These are phyloP conservation scores for Saitozyma sp. DNA, from an alignment of 768 basidiomycete genomes.

Conservation along the genomic window DNA sequence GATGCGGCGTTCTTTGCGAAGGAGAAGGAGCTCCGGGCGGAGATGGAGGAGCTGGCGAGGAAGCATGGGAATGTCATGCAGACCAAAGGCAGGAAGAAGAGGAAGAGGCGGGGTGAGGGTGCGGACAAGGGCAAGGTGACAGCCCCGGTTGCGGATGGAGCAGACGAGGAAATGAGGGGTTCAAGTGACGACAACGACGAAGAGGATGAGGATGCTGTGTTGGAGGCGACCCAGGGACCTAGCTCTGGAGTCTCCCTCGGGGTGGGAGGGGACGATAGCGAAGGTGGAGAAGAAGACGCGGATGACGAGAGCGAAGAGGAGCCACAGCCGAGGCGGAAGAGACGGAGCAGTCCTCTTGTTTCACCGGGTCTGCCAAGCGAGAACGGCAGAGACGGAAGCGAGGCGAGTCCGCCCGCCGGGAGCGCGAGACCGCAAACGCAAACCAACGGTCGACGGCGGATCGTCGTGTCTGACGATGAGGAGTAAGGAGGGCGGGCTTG, in stretches of 20 bases:
- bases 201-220: slow-evolving; percentile 23
- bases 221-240: not conserved
- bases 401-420: too few species aligned
- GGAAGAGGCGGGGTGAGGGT: slow-evolving; percentile 20
- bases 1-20: slow-evolving; percentile 70
- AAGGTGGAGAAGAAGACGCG: slow-evolving; percentile 7
- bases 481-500: not conserved
- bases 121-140: slow-evolving; percentile 10
- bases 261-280: slow-evolving; percentile 1
- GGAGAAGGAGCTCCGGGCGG: slow-evolving; percentile 55
- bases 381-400: too few species aligned
- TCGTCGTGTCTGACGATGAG: slow-evolving; percentile 9
- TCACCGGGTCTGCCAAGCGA: too few species aligned
- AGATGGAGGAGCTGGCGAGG: slow-evolving; percentile 37
- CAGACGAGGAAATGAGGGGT: too few species aligned
- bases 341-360: not conserved
- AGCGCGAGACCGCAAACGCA: too few species aligned
- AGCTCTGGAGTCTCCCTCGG: not conserved
- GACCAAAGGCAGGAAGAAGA: slow-evolving; percentile 14
- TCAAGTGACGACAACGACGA: slow-evolving; percentile 3
- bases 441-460: not conserved
- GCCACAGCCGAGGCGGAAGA: slow-evolving; percentile 6
- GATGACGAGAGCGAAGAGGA: slow-evolving; percentile 13
- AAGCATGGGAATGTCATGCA: slow-evolving; percentile 27
- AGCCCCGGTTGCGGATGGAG: slow-evolving; percentile 6